Percentiles rank a stretch among this genome's conserved stretches.
Evolutionary conservation across 305 asterid species (phyloP).

Genomic region (Fraxinus paxiana): DNA sequence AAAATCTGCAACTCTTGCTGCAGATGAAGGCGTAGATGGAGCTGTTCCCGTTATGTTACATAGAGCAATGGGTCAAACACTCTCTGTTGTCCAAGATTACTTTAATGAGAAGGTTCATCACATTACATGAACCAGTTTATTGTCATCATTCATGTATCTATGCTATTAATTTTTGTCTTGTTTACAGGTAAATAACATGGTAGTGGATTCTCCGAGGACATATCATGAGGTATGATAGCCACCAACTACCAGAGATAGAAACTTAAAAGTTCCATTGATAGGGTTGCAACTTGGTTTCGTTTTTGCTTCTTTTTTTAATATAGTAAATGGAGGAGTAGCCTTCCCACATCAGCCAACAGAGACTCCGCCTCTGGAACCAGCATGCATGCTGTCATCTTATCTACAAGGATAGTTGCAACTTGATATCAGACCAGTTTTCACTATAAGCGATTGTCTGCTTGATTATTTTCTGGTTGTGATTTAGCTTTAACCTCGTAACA

Average conservation of each 20-base stretch:
- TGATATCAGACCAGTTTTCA: not conserved
- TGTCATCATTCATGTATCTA: slow-evolving; percentile 7
- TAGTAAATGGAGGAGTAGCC: slow-evolving; percentile 15
- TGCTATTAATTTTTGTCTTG: slow-evolving; percentile 23
- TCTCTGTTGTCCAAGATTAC: slow-evolving; percentile 88
- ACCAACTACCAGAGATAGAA: slow-evolving; percentile 12
- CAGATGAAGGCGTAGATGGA: slow-evolving; percentile 92
- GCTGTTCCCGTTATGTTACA: slow-evolving; percentile 88
- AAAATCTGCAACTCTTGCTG: slow-evolving; percentile 92
- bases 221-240: slow-evolving; percentile 80
- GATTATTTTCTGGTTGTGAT: not conserved
- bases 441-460: not conserved
- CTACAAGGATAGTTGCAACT: not conserved
- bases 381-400: not conserved
- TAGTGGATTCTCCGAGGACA: slow-evolving; percentile 91
- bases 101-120: slow-evolving; percentile 73
- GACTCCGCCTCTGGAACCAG: not conserved
- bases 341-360: not conserved
- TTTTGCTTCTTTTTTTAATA: not conserved
- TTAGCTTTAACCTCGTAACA: not conserved
- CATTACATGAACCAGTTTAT: not conserved
- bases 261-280: not conserved
- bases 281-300: not conserved
- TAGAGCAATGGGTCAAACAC: slow-evolving; percentile 92
- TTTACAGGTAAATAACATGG: slow-evolving; percentile 79